These are phyloP conservation scores for Claviceps sp. DNA, from an alignment of 2,329 filamentous ascomycete species.

Conservation along the genomic window DNA sequence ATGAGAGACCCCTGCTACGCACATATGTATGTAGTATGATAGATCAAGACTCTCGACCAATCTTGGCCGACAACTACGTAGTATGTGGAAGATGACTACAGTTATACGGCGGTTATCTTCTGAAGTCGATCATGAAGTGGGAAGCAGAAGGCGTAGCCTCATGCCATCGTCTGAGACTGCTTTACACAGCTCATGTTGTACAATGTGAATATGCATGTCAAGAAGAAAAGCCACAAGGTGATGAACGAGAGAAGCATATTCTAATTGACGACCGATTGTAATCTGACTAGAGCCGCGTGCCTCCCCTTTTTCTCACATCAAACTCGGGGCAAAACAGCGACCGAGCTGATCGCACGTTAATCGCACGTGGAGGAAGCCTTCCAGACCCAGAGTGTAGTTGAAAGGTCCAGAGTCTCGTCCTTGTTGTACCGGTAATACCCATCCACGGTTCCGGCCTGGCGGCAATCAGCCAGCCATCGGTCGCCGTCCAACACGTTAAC, in stretches of 20 bases:
- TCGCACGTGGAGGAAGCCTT: neutral
- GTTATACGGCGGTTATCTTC: neutral
- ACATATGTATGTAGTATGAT: too few relatives aligned
- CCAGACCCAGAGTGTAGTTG: neutral
- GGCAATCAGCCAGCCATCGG: neutral
- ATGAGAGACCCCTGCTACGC: too few relatives aligned
- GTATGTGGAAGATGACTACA: too few relatives aligned
- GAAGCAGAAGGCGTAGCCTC: neutral
- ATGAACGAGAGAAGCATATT: too few relatives aligned
- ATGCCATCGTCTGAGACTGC: neutral
- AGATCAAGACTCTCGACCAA: too few relatives aligned
- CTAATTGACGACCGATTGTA: too few relatives aligned
- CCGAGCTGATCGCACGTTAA: too few relatives aligned
- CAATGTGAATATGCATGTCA: neutral
- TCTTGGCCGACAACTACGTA: too few relatives aligned
- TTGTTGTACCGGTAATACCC: neutral
- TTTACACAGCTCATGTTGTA: neutral
- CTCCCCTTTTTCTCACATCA: too few relatives aligned
- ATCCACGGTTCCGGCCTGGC: neutral
- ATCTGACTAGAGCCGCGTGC: too few relatives aligned
- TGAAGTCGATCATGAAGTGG: slow-evolving; percentile 1
- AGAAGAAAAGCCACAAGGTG: neutral
- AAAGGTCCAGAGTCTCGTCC: neutral
- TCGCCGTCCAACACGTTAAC: neutral
- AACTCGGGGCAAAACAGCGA: too few relatives aligned